Conservation (phyloP, 305 asterid species). For the Caryopteris hybrid region DNA sequence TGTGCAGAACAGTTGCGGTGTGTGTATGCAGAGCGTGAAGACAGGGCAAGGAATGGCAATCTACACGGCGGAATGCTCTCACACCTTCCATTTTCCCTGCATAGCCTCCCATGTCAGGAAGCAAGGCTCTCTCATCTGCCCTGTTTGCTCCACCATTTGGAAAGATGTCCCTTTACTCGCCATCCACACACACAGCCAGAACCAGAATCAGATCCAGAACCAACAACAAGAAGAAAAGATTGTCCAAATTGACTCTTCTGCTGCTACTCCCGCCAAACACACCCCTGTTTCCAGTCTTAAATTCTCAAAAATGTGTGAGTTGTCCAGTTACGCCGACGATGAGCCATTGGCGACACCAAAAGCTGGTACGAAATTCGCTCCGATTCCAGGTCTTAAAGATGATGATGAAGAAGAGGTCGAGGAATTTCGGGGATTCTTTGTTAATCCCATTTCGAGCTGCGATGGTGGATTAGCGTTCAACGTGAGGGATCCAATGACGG, state of each 20-base stretch:
- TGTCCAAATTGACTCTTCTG: not conserved
- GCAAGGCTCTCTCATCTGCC: slow-evolving; percentile 55
- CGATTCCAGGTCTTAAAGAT: slow-evolving; percentile 27
- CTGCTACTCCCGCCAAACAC: slow-evolving; percentile 13
- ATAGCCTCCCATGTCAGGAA: slow-evolving; percentile 55
- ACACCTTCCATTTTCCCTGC: slow-evolving; percentile 84
- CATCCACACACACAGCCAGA: slow-evolving; percentile 43
- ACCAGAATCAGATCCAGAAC: too few species aligned
- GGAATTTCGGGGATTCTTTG: slow-evolving; percentile 77
- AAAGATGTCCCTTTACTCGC: slow-evolving; percentile 76
- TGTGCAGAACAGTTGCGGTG: slow-evolving; percentile 78
- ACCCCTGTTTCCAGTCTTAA: slow-evolving; percentile 25
- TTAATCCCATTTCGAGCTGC: slow-evolving; percentile 53
- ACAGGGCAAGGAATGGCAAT: slow-evolving; percentile 76
- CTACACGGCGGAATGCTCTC: slow-evolving; percentile 90
- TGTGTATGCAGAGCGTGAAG: slow-evolving; percentile 77
- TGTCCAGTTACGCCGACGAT: slow-evolving; percentile 45
- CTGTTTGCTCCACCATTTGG: slow-evolving; percentile 69
- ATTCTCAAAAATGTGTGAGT: slow-evolving; percentile 6
- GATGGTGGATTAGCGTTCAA: slow-evolving; percentile 17
- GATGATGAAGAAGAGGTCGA: slow-evolving; percentile 48
- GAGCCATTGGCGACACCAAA: slow-evolving; percentile 57
- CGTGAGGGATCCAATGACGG: slow-evolving; percentile 23
- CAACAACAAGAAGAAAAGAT: slow-evolving; percentile 18
- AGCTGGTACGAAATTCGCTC: slow-evolving; percentile 34